These are phyloP conservation scores for Neurospora sp. DNA, from an alignment of 2,329 filamentous ascomycete genomes.

Conservation along the genomic window DNA sequence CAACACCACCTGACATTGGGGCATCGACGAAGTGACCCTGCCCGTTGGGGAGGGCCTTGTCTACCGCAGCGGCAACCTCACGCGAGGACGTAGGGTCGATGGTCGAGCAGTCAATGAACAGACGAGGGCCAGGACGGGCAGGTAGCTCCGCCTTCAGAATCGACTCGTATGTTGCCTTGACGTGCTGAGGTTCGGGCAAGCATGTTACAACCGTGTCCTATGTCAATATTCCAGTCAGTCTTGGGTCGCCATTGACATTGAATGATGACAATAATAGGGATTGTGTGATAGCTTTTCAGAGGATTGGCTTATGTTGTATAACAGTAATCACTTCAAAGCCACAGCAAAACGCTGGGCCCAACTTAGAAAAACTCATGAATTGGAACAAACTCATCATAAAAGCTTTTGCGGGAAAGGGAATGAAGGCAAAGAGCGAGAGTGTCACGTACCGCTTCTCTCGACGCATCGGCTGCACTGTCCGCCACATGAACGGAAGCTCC, in stretches of 20 bases:
- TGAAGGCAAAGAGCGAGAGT: neutral
- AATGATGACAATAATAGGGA: slow-evolving; percentile 1
- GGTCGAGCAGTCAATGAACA: slow-evolving; percentile 95
- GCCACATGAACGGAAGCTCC: slow-evolving; percentile 39
- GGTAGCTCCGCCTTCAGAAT: slow-evolving; percentile 52
- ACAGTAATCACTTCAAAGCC: slow-evolving; percentile 50
- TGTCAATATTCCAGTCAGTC: slow-evolving; percentile 6
- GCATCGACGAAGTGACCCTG: slow-evolving; percentile 82
- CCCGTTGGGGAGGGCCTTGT: slow-evolving; percentile 40
- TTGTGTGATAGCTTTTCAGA: slow-evolving; percentile 39
- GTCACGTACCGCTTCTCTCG: slow-evolving; percentile 40
- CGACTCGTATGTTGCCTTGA: slow-evolving; percentile 68
- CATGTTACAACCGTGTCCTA: slow-evolving; percentile 83
- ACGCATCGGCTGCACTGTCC: slow-evolving; percentile 35
- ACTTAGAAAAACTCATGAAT: slow-evolving; percentile 58
- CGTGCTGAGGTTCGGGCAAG: slow-evolving; percentile 80
- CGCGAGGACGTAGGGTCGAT: slow-evolving; percentile 84
- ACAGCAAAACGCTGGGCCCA: slow-evolving; percentile 44
- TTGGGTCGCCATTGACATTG: neutral
- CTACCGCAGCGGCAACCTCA: slow-evolving; percentile 60
- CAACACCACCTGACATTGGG: slow-evolving; percentile 93
- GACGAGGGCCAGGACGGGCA: slow-evolving; percentile 45
- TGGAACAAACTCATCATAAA: slow-evolving; percentile 26
- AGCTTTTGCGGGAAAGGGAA: slow-evolving; percentile 7
- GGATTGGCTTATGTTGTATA: slow-evolving; percentile 60